Percentiles rank a stretch among this genome's conserved stretches.
These are phyloP conservation scores for Xylariaceae sp. DNA, from an alignment of 2,329 filamentous ascomycete genomes.

Conservation along the genomic window DNA sequence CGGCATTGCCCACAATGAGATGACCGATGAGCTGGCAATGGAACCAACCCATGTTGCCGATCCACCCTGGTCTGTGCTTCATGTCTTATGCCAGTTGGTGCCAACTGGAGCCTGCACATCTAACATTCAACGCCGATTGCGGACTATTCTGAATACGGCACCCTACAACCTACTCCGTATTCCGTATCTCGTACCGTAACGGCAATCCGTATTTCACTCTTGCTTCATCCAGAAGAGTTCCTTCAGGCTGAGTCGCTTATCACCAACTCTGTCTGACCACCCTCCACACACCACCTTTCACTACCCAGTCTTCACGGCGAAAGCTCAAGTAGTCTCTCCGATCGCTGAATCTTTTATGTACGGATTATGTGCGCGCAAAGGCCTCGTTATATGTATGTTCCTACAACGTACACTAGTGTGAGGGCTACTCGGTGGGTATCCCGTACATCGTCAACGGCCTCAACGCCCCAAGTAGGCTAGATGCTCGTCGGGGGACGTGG, in stretches of 20 bases:
- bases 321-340: background rate
- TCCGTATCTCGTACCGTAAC: background rate
- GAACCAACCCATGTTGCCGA: background rate
- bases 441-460: background rate
- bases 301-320: background rate
- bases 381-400: too few relatives aligned
- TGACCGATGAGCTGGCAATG: background rate
- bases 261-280: background rate
- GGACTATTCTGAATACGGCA: background rate
- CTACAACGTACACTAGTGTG: too few relatives aligned
- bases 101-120: background rate
- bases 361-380: too few relatives aligned
- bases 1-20: background rate
- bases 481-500: slow-evolving; percentile 1
- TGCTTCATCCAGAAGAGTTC: too few relatives aligned
- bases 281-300: background rate
- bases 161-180: background rate
- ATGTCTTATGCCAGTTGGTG: background rate
- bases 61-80: background rate
- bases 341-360: background rate
- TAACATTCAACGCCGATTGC: background rate
- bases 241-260: too few relatives aligned
- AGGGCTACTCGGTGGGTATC: too few relatives aligned
- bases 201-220: too few relatives aligned
- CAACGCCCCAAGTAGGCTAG: background rate